phyloP scores from a whole-genome alignment of 208 protist species.

The Entamoeba histolytica region DNA sequence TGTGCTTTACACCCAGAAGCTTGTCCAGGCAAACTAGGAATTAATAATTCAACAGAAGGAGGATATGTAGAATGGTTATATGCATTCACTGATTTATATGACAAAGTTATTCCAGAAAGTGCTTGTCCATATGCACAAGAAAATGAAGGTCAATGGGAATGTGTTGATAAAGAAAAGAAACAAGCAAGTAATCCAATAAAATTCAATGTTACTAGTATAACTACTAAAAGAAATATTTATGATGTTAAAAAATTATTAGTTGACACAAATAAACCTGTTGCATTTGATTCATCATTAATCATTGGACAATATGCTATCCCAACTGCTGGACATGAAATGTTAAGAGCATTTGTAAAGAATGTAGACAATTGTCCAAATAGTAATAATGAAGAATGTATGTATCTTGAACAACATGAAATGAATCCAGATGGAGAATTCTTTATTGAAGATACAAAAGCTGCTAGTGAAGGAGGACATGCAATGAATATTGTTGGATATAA shows the following conservation, averaged over 20 bases:
- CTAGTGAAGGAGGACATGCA: background rate
- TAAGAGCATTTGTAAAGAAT: background rate
- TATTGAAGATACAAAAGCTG: background rate
- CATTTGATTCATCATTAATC: background rate
- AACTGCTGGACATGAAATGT: background rate
- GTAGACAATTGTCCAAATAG: background rate
- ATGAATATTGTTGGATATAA: slow-evolving; percentile 5
- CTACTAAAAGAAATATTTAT: background rate
- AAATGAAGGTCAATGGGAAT: background rate
- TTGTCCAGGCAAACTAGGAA: background rate
- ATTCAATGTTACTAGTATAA: background rate
- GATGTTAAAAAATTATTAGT: background rate
- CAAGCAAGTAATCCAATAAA: background rate
- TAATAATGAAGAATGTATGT: background rate
- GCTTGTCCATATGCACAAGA: background rate
- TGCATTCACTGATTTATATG: background rate
- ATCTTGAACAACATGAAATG: background rate
- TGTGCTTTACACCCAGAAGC: background rate
- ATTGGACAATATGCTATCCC: background rate
- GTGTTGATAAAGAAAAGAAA: background rate
- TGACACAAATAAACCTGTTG: background rate
- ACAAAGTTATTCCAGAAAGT: background rate
- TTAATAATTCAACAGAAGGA: background rate
- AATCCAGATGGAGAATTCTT: background rate
- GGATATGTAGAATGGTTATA: slow-evolving; percentile 3